Evolutionary conservation across 495 filamentous ascomycete species (phyloP).

Genomic region (Aspergillus funiculosus): DNA sequence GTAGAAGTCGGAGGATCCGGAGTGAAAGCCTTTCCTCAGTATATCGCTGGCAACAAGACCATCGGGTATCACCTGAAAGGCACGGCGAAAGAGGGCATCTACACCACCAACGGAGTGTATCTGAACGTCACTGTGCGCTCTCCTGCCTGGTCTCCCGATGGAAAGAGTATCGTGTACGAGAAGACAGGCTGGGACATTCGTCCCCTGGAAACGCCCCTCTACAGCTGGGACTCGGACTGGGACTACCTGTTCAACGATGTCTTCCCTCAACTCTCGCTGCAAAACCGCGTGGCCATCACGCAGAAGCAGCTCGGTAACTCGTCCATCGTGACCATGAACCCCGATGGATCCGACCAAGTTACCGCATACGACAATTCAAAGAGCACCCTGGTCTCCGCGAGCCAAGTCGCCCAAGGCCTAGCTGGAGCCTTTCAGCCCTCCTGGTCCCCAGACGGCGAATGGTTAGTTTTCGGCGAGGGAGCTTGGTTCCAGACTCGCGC

Average conservation of each 20-base stretch:
- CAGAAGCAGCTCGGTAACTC: slow-evolving; percentile 29
- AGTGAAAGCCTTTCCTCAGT: slow-evolving; percentile 27
- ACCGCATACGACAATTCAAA: slow-evolving; percentile 14
- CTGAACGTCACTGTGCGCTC: slow-evolving; percentile 22
- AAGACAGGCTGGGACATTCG: slow-evolving; percentile 23
- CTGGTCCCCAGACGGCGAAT: slow-evolving; percentile 28
- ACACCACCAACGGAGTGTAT: slow-evolving; percentile 19
- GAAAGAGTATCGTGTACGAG: slow-evolving; percentile 27
- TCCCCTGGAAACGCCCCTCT: slow-evolving; percentile 25
- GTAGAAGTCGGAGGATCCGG: slow-evolving; percentile 17
- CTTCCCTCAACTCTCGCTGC: slow-evolving; percentile 23
- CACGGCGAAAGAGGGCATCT: slow-evolving; percentile 17
- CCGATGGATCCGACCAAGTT: slow-evolving; percentile 9
- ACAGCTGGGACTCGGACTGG: slow-evolving; percentile 29
- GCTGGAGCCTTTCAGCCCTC: slow-evolving; percentile 26
- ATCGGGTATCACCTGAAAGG: slow-evolving; percentile 28
- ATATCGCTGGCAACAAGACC: slow-evolving; percentile 14
- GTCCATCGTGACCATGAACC: slow-evolving; percentile 20
- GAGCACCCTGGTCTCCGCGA: slow-evolving; percentile 9
- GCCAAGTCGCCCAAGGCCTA: slow-evolving; percentile 12
- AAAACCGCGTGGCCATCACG: slow-evolving; percentile 23
- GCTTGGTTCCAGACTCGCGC: slow-evolving; percentile 28
- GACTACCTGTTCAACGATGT: slow-evolving; percentile 35
- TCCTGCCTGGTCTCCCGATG: slow-evolving; percentile 27
- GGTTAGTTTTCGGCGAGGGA: slow-evolving; percentile 30